These are phyloP conservation scores for Backusella sp. DNA, from an alignment of 192 early-diverging fungal genomes.

Conservation along the genomic window DNA sequence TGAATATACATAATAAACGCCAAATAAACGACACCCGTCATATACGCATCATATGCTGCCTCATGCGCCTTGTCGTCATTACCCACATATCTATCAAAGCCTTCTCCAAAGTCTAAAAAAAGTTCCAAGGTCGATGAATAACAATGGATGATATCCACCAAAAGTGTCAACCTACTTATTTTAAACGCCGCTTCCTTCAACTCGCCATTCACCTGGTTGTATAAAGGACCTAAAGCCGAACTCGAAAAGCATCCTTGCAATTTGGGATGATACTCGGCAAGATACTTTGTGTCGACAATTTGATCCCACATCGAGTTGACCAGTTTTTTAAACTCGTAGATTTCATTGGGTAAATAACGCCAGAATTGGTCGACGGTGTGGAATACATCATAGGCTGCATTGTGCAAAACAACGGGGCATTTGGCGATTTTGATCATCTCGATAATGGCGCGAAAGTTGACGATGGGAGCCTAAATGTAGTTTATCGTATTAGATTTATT, in stretches of 20 bases:
- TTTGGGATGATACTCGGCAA: slow-evolving; percentile 50
- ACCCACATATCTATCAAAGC: slow-evolving; percentile 45
- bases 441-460: slow-evolving; percentile 75
- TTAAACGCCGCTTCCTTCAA: slow-evolving; percentile 37
- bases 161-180: slow-evolving; percentile 42
- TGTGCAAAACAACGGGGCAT: slow-evolving; percentile 87
- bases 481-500: not conserved
- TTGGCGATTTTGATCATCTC: slow-evolving; percentile 69
- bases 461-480: slow-evolving; percentile 12
- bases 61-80: slow-evolving; percentile 65
- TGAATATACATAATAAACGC: slow-evolving; percentile 56
- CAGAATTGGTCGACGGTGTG: slow-evolving; percentile 79
- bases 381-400: slow-evolving; percentile 85
- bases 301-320: slow-evolving; percentile 64
- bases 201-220: slow-evolving; percentile 16
- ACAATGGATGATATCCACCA: not conserved
- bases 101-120: slow-evolving; percentile 45
- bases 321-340: slow-evolving; percentile 67
- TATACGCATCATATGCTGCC: slow-evolving; percentile 91
- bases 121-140: not conserved
- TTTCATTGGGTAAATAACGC: slow-evolving; percentile 58
- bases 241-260: slow-evolving; percentile 41
- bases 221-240: slow-evolving; percentile 22
- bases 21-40: slow-evolving; percentile 81
- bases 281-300: slow-evolving; percentile 77